phyloP scores from a whole-genome alignment of 208 protist genomes.

The Acanthamoeba healyi region DNA sequence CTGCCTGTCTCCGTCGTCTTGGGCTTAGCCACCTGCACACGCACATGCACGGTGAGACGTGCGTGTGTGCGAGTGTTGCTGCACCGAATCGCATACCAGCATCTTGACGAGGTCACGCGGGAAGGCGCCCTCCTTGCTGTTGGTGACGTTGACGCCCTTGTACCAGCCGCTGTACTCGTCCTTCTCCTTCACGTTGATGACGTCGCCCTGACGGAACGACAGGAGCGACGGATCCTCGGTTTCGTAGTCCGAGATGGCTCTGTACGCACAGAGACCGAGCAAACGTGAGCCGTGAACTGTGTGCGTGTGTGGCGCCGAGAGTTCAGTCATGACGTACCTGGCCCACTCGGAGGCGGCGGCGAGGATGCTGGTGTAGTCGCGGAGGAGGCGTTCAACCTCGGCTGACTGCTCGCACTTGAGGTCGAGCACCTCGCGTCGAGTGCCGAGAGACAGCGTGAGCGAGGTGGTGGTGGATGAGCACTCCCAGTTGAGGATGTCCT shows the following conservation, averaged over 20 bases:
- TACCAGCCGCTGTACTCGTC: slow-evolving; percentile 46
- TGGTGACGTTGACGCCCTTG: slow-evolving; percentile 28
- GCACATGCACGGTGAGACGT: too few relatives aligned
- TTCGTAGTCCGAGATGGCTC: slow-evolving; percentile 24
- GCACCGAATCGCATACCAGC: not conserved
- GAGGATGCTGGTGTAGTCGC: slow-evolving; percentile 56
- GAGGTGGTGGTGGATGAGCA: slow-evolving; percentile 43
- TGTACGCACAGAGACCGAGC: not conserved
- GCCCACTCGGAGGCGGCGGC: slow-evolving; percentile 22
- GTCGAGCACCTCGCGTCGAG: slow-evolving; percentile 40
- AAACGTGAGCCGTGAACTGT: not conserved
- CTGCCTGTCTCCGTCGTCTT: slow-evolving; percentile 22
- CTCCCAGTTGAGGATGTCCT: slow-evolving; percentile 66
- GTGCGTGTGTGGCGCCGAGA: not conserved
- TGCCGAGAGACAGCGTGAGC: slow-evolving; percentile 27
- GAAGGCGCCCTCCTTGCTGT: slow-evolving; percentile 56
- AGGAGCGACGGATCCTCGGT: slow-evolving; percentile 61
- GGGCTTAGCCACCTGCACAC: not conserved
- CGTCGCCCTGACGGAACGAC: slow-evolving; percentile 60
- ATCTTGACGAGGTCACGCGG: slow-evolving; percentile 65
- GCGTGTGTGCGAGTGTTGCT: too few relatives aligned
- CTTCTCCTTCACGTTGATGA: slow-evolving; percentile 73
- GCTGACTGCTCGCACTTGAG: slow-evolving; percentile 38
- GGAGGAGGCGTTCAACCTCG: slow-evolving; percentile 37
- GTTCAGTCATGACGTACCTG: not conserved